Evolutionary conservation across 139 green algal species (phyloP).

Genomic region (Coelastrella sp.): DNA sequence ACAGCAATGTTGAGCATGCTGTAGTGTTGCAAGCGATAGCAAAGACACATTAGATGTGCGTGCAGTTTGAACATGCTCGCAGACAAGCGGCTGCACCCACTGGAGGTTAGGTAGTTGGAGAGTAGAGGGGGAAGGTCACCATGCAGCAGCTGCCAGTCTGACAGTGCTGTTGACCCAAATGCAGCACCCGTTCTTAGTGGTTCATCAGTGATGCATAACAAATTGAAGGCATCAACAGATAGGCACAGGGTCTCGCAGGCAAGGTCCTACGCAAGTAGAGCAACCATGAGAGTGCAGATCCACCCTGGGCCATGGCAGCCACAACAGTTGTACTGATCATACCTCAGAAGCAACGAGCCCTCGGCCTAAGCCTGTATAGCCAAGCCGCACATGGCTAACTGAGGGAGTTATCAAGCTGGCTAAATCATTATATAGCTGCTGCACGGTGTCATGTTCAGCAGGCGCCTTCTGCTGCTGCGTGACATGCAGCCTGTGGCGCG

Average conservation of each 20-base stretch:
- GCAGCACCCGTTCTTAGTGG: constrained; percentile 37
- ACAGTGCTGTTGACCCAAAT: constrained; percentile 43
- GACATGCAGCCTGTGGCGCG: neutral
- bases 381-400: neutral
- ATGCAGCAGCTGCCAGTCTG: constrained; percentile 61
- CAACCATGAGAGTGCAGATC: too few species aligned
- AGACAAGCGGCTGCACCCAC: constrained; percentile 27
- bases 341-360: constrained; percentile 45
- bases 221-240: constrained; percentile 49
- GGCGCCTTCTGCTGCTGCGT: neutral
- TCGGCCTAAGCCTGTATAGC: constrained; percentile 33
- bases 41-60: too few species aligned
- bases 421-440: constrained; percentile 15
- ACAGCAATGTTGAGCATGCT: too few species aligned
- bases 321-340: neutral
- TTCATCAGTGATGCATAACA: constrained; percentile 58
- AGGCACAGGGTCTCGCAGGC: constrained; percentile 29
- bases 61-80: too few species aligned
- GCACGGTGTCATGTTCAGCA: neutral
- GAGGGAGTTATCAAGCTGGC: neutral
- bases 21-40: too few species aligned
- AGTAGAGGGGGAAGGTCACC: constrained; percentile 54
- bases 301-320: too few species aligned
- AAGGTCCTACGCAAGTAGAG: neutral
- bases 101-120: constrained; percentile 44